Evolutionary conservation across 163 green algal genomes (phyloP), one percentile per base, ranked within the genome.

Genomic region (Scenedesmus sp.): DNA sequence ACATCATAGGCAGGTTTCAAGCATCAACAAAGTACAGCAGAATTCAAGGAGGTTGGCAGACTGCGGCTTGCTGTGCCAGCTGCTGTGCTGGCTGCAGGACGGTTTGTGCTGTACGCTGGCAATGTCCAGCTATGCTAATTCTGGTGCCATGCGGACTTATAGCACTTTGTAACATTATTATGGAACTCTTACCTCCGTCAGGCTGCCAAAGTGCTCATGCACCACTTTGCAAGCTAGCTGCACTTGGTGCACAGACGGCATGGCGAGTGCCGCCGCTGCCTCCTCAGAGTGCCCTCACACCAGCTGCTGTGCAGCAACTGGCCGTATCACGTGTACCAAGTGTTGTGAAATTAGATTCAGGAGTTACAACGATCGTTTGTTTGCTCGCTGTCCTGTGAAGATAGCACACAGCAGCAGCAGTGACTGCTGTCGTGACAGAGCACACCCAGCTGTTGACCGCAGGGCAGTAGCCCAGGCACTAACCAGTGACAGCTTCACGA

Each of bases 191-290:
- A 92, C 89, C 64, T 88, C 89, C 12, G 89, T 59, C 8, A 56
- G 82, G 55, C n/a, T 59, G 5, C 89, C 89, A 60, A 92, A 88
- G 81, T 88, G 82, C 34, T 88, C 81, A 55, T 84, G 46, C 1
- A 92, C 66, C 20, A 89, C 12, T 57, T 89, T 92, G 60, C 66
- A 88, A 52, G 89, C 86, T 55, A 90, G 54, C 10, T 26, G 4
- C 18, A 84, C 46, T 3, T 18, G 18, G 23, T 90, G 86, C 55
- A 89, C n/a, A 34, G 46, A 59, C 83, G 83, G 23, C 85, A 56
- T 76, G 60, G 60, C 26, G 8, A 54, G 34, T 86, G 79, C 5
- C 46, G 16, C 20, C 18, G 79, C 46, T 66, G 79, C 79, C 79
- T 86, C 15, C 79, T 46, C 3, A 15, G 76, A 26, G 34, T 26